Evolutionary conservation across 1,284 basidiomycete genomes (phyloP), one percentile per base, ranked within the genome.

Genomic region (Cryptococcus maquisensis): DNA sequence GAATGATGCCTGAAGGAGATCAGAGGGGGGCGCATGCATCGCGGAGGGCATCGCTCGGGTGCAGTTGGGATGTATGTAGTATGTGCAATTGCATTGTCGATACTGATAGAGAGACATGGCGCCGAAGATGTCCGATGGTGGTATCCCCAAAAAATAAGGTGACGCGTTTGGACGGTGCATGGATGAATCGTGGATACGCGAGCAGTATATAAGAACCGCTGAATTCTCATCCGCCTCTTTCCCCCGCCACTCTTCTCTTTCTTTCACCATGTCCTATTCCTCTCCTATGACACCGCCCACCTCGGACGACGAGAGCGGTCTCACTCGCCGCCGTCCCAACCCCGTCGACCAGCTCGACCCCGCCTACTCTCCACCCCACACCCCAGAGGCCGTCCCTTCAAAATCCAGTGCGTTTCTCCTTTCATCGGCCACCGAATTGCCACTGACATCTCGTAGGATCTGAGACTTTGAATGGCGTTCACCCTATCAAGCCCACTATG

Each of bases 301-400:
- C 35, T 42, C 60, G 21, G 39, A 54, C 37, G 47, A 49, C 18
- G 48, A 57, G 24, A 48, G 56, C n/a, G 52, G 44, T 16, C 37
- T 55, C 42, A 42, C 21, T 32, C 40, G 46, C 41, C 47, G 59
- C 42, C 51, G 59, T 38, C 54, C 56, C 38, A 56, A 59, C 18
- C 57, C 55, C 16, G 54, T 52, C 32, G 65, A 65, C 49, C 43
- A 56, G 51, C 54, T 55, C n/a, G 60, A 66, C 46, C 58, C 63
- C 4, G 66, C 64, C 23, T 64, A 60, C 52, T 60, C 60, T 42
- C 65, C 60, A 32, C 63, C 65, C 28, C 55, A 55, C 40, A 67
- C 63, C 21, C 63, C 65, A 2, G 58, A 63, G 24, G 48, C 52
- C 38, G 60, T 60, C 38, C 44, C 47, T 21, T 37, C 54, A 15